Conservation (phyloP, 192 early-diverging fungal genomes). For the Mortierella alpina region DNA sequence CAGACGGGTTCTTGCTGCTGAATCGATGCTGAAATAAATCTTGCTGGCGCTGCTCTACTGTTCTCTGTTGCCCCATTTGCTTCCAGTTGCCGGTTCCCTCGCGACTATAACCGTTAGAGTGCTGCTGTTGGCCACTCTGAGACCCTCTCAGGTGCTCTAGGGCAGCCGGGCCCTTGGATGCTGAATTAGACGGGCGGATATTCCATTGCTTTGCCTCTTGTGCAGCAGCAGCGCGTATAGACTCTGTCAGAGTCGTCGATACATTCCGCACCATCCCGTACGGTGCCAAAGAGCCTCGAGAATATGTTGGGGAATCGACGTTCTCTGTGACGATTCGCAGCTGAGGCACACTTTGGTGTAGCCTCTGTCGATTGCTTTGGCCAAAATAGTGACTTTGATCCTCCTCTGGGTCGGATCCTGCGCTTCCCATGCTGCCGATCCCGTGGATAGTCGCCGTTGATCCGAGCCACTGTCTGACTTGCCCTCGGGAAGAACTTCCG, state of each 20-base stretch:
- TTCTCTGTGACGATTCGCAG: slow-evolving; percentile 14
- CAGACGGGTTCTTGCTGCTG: background rate
- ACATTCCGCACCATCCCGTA: slow-evolving; percentile 38
- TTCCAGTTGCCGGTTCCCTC: slow-evolving; percentile 8
- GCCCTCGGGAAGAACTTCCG: slow-evolving; percentile 7
- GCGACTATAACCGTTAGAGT: background rate
- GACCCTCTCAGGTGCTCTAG: slow-evolving; percentile 26
- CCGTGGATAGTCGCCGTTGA: slow-evolving; percentile 34
- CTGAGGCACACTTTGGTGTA: slow-evolving; percentile 37
- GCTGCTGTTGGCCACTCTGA: background rate
- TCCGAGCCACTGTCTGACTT: slow-evolving; percentile 37
- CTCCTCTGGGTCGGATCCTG: background rate
- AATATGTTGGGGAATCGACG: slow-evolving; percentile 3
- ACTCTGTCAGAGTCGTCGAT: slow-evolving; percentile 40
- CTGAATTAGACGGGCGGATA: background rate
- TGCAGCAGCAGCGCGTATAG: slow-evolving; percentile 42
- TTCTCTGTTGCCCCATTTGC: slow-evolving; percentile 4
- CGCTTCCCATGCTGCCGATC: background rate
- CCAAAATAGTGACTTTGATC: slow-evolving; percentile 7
- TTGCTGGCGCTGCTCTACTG: slow-evolving; percentile 31
- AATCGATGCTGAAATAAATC: slow-evolving; percentile 22
- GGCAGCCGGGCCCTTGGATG: slow-evolving; percentile 45
- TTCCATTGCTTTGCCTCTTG: slow-evolving; percentile 38
- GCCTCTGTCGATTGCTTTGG: background rate
- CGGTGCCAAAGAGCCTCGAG: slow-evolving; percentile 1